phyloP scores from a whole-genome alignment of 2,329 filamentous ascomycete species.

The Ascochyta viciae-villosae region DNA sequence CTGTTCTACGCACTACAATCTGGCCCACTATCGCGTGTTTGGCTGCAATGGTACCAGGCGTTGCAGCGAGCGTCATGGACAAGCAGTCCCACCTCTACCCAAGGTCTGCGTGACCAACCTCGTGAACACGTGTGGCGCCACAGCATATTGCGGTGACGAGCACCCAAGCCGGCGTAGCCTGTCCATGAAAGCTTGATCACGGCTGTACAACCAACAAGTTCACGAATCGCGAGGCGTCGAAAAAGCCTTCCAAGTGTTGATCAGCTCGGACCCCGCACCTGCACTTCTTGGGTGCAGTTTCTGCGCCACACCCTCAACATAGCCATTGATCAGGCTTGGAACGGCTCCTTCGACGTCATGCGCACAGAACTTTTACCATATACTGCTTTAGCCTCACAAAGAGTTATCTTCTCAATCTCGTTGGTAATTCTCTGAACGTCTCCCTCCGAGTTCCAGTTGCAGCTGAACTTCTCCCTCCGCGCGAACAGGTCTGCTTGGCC shows the following conservation, averaged over 20 bases:
- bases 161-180: conserved; percentile 4
- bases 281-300: conserved; percentile 24
- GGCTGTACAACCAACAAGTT: conserved; percentile 4
- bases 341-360: conserved; percentile 40
- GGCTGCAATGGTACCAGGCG: background rate
- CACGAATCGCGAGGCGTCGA: conserved; percentile 24
- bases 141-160: conserved; percentile 18
- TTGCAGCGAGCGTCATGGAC: background rate
- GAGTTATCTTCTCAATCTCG: background rate
- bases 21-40: background rate
- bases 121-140: conserved; percentile 19
- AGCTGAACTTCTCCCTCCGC: background rate
- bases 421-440: background rate
- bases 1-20: background rate
- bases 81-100: too few species aligned
- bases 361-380: conserved; percentile 11
- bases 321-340: conserved; percentile 24
- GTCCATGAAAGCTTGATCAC: conserved; percentile 23
- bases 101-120: background rate
- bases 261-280: conserved; percentile 35
- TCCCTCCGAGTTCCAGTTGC: background rate
- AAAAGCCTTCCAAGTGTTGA: conserved; percentile 19
- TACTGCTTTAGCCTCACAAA: conserved; percentile 12
- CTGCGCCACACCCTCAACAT: conserved; percentile 35
- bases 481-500: conserved; percentile 2